phyloP scores from a whole-genome alignment of 2,329 filamentous ascomycete genomes.

The Fusarium brachygibbosum region DNA sequence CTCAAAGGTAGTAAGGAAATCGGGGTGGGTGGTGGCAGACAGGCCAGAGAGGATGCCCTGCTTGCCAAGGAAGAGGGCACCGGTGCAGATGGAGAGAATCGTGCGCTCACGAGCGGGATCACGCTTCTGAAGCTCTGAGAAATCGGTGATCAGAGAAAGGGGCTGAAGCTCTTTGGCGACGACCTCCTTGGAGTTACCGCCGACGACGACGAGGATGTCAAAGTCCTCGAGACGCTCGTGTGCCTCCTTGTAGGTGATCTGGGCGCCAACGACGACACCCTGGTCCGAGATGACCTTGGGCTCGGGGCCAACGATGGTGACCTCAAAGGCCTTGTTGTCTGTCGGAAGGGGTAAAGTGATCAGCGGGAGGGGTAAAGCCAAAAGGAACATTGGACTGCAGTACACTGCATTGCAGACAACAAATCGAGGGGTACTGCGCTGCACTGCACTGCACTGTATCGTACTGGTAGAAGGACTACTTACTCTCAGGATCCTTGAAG shows the following conservation, averaged over 20 bases:
- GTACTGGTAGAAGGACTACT: conserved; percentile 45
- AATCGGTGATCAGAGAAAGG: conserved; percentile 79
- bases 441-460: background rate
- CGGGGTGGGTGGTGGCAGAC: conserved; percentile 85
- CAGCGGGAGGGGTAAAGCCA: conserved; percentile 44
- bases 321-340: conserved; percentile 71
- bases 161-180: conserved; percentile 78
- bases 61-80: conserved; percentile 81
- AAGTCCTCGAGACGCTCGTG: conserved; percentile 80
- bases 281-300: conserved; percentile 69
- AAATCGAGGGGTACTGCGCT: conserved; percentile 14
- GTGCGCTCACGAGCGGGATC: conserved; percentile 85
- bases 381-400: conserved; percentile 7
- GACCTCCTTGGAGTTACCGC: conserved; percentile 74
- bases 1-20: conserved; percentile 84
- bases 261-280: conserved; percentile 78
- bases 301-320: conserved; percentile 68
- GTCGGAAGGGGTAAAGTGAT: conserved; percentile 35
- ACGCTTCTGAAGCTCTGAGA: conserved; percentile 82
- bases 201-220: conserved; percentile 83
- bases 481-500: conserved; percentile 64
- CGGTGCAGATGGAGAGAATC: conserved; percentile 83
- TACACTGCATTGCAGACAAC: background rate
- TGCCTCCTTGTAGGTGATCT: conserved; percentile 84
- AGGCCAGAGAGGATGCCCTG: conserved; percentile 83